Base-by-base conservation (phyloP, 1,139 yeast genomes). In the Blastobotrys indianensis region DNA sequence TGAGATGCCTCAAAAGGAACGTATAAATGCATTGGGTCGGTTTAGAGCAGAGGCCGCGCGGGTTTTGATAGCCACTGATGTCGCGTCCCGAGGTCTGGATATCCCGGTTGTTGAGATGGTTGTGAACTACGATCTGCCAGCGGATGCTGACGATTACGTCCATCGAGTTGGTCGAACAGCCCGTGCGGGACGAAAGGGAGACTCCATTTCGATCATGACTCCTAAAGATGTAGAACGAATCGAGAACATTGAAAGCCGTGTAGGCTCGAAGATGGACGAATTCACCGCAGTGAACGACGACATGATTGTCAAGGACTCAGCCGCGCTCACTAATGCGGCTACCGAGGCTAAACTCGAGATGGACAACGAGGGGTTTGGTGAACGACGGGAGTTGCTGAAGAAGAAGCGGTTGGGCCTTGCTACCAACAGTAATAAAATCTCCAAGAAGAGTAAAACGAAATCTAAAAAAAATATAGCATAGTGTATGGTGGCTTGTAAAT, bases 151-250 rank as follows among this genome's bases (percentile, higher is more conserved):
- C 63, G 97, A 90, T 63, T 94, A 85, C 60, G 86, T 92, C 48
- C 99, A 92, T 68, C 75, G 99, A 64, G 95, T 90, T n/a, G 99
- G 99, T 75, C 87, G 99, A 79, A 92, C 98, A 15, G 99, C 98
- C n/a, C 85, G 99, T 75, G 98, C 98, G 3, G 97, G 97, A 4
- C 75, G 94, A 58, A 70, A 72, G 46, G 92, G 92, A 62, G 81
- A 75, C 53, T 71, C 82, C 15, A 64, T 83, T 2, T 79, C 94
- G 11, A 74, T 92, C 50, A 83, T 92, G 4, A 79, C 95, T 1
- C 96, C 90, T 58, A 79, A 83, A 50, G 98, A 92, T 60, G 82
- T 92, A 13, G 76, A 74, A 25, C 75, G 97, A 58, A 76, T 92
- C 9, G 77, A 85, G 54, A 82, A 92, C 7, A 92, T 92, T 46